A percentile compares a stretch with the other conserved stretches of the same genome.
These are phyloP conservation scores for Termitomyces bulborhizus DNA, from an alignment of 768 basidiomycete species.

Conservation along the genomic window DNA sequence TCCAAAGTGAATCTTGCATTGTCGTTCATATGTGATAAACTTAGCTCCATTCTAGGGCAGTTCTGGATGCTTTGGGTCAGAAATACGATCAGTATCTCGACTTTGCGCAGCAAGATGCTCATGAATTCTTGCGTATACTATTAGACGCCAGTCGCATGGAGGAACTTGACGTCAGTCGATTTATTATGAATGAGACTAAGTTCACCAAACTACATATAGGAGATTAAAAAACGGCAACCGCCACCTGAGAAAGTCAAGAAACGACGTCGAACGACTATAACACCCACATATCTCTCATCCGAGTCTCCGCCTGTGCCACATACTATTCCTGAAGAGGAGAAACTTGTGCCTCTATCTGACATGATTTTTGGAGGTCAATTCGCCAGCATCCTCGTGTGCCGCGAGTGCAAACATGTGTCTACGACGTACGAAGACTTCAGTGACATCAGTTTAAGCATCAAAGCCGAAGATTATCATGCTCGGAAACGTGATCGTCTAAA, in stretches of 20 bases:
- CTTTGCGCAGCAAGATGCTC: constrained; percentile 94
- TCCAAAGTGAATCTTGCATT: constrained; percentile 49
- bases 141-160: constrained; percentile 94
- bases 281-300: constrained; percentile 14
- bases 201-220: constrained; percentile 30
- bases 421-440: constrained; percentile 92
- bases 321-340: constrained; percentile 34
- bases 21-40: background rate
- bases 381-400: constrained; percentile 89
- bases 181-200: background rate
- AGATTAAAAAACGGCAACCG: constrained; percentile 71
- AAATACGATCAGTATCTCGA: constrained; percentile 96
- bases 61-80: constrained; percentile 62
- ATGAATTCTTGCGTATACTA: constrained; percentile 86
- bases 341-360: constrained; percentile 71
- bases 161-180: constrained; percentile 68
- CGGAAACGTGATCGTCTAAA: constrained; percentile 76
- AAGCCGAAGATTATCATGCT: constrained; percentile 72
- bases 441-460: constrained; percentile 88
- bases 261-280: constrained; percentile 32
- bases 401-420: constrained; percentile 89
- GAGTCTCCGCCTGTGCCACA: constrained; percentile 8
- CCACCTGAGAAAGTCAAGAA: constrained; percentile 30
- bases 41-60: constrained; percentile 31
- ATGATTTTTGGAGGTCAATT: constrained; percentile 88